Evolutionary conservation across 2,329 filamentous ascomycete genomes (phyloP), one percentile per base, ranked within the genome.

Genomic region (Boeremia lycopersici): DNA sequence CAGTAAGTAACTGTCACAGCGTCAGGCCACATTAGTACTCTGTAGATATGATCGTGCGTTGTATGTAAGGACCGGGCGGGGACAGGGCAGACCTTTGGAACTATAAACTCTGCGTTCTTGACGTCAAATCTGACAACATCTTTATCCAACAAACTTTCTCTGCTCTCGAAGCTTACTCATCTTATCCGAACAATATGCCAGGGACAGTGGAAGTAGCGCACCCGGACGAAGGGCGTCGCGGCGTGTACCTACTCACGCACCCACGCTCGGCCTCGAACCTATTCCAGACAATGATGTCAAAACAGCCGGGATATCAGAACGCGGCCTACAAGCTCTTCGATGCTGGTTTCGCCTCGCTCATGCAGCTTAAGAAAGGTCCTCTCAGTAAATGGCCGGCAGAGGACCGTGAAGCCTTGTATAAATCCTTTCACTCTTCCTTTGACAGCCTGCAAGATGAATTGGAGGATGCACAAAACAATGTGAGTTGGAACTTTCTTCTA

Each of bases 231-330:
- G 33, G 36, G 3, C 31, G 48, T 11, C 49, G 43, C 4, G 60
- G 62, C 2, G 52, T 64, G 23, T 64, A 61, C 19, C 52, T 63
- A 19, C 51, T 64, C 12, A 61, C 62, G 15, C 53, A 63, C 34
- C 62, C 58, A 6, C 56, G 62, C n/a, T 60, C 60, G 6, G 62
- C 60, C 1, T 63, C 58, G 17, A 63, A 63, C 31, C 30, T 63
- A 33, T 64, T 64, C 46, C 60, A 61, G 35, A 61, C 52, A 3
- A 64, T 61, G 60, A 58, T 64, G 62, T 33, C 56, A n/a, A 60
- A 60, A 36, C 58, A 61, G 34, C 58, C 60, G 1, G 52, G 54
- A 15, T 59, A 56, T 35, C 58, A 61, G 51, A 53, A 40, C 19
- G 60, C 54, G 0, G 47, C 56, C 11, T 63, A 64, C 40, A 60